These are phyloP conservation scores for Erigeron canadensis DNA, from an alignment of 129 eudicot genomes.

Conservation along the genomic window DNA sequence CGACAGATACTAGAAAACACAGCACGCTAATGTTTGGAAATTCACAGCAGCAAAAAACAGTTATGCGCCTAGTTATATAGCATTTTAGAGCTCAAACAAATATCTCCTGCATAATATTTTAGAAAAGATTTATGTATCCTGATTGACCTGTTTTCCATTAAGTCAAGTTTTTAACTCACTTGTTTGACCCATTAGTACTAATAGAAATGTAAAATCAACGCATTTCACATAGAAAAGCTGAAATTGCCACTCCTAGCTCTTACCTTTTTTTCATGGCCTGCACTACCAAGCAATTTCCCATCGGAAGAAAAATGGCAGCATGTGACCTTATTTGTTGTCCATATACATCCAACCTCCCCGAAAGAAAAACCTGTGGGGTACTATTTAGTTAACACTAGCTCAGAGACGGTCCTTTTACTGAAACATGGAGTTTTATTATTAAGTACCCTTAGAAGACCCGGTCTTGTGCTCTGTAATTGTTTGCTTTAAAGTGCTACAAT, in stretches of 20 bases:
- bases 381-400: not conserved
- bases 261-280: conserved; percentile 97
- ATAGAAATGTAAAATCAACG: not conserved
- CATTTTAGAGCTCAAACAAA: too few species aligned
- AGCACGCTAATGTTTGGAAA: conserved; percentile 4
- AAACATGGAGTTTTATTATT: not conserved
- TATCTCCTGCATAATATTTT: too few species aligned
- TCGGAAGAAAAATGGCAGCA: conserved; percentile 97
- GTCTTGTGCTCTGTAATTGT: conserved; percentile 70
- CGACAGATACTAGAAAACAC: conserved; percentile 8
- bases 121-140: not conserved
- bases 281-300: conserved; percentile 97
- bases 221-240: not conserved
- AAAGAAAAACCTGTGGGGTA: conserved; percentile 70
- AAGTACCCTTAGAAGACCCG: conserved; percentile 73
- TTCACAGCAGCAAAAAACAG: conserved; percentile 17
- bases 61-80: too few species aligned
- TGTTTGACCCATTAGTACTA: conserved; percentile 11
- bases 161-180: not conserved
- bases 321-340: conserved; percentile 88
- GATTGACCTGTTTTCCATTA: not conserved
- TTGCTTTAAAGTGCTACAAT: conserved; percentile 81
- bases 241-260: not conserved
- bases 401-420: conserved; percentile 1
- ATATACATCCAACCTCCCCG: conserved; percentile 84